These are phyloP conservation scores for Pleurotus eryngii DNA, from an alignment of 768 basidiomycete genomes.

Conservation along the genomic window DNA sequence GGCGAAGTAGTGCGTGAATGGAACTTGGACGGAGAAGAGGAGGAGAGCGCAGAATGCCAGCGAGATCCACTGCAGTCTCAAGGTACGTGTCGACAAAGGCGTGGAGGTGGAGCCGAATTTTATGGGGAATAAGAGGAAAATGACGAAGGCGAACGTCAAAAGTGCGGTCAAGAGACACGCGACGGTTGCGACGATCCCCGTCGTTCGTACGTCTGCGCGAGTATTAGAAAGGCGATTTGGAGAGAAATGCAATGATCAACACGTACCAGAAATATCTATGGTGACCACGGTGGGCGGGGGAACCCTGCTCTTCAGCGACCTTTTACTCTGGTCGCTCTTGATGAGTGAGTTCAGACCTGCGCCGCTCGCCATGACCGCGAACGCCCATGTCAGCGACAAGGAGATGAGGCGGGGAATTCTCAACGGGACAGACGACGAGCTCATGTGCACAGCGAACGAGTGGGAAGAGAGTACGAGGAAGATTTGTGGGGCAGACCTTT, in stretches of 20 bases:
- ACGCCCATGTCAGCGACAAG: conserved; percentile 27
- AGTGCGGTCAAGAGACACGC: conserved; percentile 16
- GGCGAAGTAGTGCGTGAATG: conserved; percentile 41
- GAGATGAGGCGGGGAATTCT: conserved; percentile 20
- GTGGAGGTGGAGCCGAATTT: neutral
- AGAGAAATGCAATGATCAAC: too few species aligned
- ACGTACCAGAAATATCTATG: conserved; percentile 18
- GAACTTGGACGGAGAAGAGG: conserved; percentile 41
- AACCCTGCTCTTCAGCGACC: conserved; percentile 12
- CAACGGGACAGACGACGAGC: conserved; percentile 13
- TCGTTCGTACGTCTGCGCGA: conserved; percentile 16
- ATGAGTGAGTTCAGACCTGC: conserved; percentile 22
- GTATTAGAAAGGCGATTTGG: neutral
- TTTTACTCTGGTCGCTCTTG: conserved; percentile 18
- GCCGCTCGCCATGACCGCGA: conserved; percentile 9
- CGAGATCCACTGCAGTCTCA: conserved; percentile 28
- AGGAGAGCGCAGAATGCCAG: conserved; percentile 39
- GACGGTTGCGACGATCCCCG: conserved; percentile 19
- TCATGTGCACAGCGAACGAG: conserved; percentile 7
- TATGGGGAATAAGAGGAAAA: conserved; percentile 10
- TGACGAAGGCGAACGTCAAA: conserved; percentile 11
- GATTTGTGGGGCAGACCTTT: neutral
- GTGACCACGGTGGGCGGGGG: conserved; percentile 13
- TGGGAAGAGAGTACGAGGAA: neutral
- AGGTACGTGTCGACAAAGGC: conserved; percentile 15